Conservation (phyloP, 148 eudicot genomes). For the Rhododendron molle region DNA sequence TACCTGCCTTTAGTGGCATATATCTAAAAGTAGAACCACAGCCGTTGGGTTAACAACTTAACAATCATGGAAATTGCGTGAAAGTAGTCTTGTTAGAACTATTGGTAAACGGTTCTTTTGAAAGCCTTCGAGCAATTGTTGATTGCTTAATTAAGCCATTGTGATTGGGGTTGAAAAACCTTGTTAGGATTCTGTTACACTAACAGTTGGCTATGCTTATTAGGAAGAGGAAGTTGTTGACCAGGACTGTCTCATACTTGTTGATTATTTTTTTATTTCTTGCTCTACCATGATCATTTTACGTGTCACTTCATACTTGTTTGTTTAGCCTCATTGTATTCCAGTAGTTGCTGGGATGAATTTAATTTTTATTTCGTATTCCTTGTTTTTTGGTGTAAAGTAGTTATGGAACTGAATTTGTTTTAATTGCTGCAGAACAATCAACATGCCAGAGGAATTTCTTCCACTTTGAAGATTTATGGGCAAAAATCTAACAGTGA, state of each 20-base stretch:
- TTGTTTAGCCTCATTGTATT: not conserved
- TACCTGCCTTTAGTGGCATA: too few relatives aligned
- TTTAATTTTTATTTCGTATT: not conserved
- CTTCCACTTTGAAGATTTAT: slow-evolving; percentile 26
- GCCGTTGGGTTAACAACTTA: not conserved
- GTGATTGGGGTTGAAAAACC: not conserved
- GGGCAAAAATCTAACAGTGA: slow-evolving; percentile 34
- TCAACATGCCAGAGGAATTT: slow-evolving; percentile 37
- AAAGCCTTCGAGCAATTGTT: not conserved
- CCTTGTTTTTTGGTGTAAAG: not conserved
- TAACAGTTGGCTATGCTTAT: not conserved
- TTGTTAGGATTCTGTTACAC: not conserved
- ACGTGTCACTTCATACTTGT: not conserved
- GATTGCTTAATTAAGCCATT: not conserved
- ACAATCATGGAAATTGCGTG: not conserved
- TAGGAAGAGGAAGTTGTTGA: not conserved
- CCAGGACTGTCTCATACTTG: not conserved
- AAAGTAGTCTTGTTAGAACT: not conserved
- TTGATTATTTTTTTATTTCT: not conserved
- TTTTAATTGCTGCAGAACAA: slow-evolving; percentile 31
- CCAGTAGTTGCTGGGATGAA: not conserved
- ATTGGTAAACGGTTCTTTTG: not conserved
- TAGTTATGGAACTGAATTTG: not conserved
- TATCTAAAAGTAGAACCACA: too few relatives aligned
- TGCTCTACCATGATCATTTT: not conserved